phyloP scores from a whole-genome alignment of 352 stramenopile genomes.

The Phytophthora citricola region DNA sequence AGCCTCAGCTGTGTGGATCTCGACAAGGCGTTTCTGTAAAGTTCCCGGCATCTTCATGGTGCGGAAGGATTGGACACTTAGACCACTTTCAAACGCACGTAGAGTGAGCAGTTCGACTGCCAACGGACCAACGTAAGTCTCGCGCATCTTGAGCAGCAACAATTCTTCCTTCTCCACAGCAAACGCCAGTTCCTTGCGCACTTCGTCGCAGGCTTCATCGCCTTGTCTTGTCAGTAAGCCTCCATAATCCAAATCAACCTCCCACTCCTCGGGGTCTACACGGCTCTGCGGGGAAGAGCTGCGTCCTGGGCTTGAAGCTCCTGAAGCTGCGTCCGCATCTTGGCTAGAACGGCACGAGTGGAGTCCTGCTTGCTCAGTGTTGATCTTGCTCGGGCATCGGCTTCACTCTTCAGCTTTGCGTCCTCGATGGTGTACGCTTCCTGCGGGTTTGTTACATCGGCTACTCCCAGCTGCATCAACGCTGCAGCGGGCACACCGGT shows the following conservation, averaged over 20 bases:
- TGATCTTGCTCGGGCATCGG: conserved; percentile 67
- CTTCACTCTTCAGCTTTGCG: conserved; percentile 91
- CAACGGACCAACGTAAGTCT: conserved; percentile 75
- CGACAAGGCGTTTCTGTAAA: conserved; percentile 69
- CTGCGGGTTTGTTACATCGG: conserved; percentile 73
- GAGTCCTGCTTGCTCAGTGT: conserved; percentile 89
- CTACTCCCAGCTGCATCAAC: conserved; percentile 51
- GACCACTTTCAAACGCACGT: conserved; percentile 65
- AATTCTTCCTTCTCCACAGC: conserved; percentile 81
- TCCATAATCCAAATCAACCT: conserved; percentile 90
- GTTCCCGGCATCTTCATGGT: conserved; percentile 76
- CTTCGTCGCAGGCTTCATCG: conserved; percentile 88
- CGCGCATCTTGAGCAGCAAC: conserved; percentile 86
- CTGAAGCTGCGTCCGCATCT: conserved; percentile 85
- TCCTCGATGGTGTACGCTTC: conserved; percentile 94
- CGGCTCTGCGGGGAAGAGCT: conserved; percentile 60
- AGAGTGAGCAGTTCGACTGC: conserved; percentile 82
- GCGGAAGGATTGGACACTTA: conserved; percentile 82
- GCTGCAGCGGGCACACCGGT: conserved; percentile 23
- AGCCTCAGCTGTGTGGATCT: conserved; percentile 61
- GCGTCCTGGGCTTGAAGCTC: conserved; percentile 68
- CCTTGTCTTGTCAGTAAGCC: conserved; percentile 69
- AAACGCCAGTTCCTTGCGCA: conserved; percentile 86
- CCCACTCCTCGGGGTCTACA: conserved; percentile 79
- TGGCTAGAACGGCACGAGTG: conserved; percentile 77